Evolutionary conservation across 2,329 filamentous ascomycete species (phyloP).

Genomic region (Dactylonectria estremocensis): DNA sequence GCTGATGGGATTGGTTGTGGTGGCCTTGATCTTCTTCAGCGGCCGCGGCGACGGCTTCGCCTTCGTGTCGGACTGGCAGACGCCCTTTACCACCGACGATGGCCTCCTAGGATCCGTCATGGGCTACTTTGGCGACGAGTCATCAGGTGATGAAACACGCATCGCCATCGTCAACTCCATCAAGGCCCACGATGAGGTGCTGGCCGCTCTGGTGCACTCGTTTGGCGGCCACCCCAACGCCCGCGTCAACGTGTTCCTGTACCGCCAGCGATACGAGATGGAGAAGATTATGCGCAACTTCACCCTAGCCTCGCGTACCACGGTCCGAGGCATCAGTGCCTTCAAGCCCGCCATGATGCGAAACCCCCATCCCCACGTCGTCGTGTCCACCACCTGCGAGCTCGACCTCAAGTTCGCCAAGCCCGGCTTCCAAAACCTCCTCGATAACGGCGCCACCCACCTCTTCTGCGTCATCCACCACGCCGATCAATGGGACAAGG

Average conservation of each 20-base stretch:
- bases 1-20: conserved; percentile 29
- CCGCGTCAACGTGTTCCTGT: conserved; percentile 42
- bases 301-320: conserved; percentile 40
- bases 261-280: conserved; percentile 48
- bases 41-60: conserved; percentile 41
- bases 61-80: conserved; percentile 42
- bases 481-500: conserved; percentile 45
- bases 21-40: conserved; percentile 40
- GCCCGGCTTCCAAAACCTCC: conserved; percentile 39
- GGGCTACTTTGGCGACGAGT: not conserved
- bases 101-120: conserved; percentile 43
- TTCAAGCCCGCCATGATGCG: conserved; percentile 34
- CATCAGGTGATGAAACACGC: not conserved
- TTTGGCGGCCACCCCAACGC: conserved; percentile 44
- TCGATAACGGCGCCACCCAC: conserved; percentile 40
- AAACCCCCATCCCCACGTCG: conserved; percentile 39
- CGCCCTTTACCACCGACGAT: conserved; percentile 46
- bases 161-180: conserved; percentile 48
- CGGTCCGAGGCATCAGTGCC: conserved; percentile 32
- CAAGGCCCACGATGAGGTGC: conserved; percentile 49
- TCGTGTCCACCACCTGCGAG: conserved; percentile 51
- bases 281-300: conserved; percentile 47
- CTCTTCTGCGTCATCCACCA: conserved; percentile 50
- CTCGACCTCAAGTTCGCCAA: conserved; percentile 40
- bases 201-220: conserved; percentile 45